Base-by-base conservation (phyloP, 495 filamentous ascomycete species). In the Podospora pseudoanserina region DNA sequence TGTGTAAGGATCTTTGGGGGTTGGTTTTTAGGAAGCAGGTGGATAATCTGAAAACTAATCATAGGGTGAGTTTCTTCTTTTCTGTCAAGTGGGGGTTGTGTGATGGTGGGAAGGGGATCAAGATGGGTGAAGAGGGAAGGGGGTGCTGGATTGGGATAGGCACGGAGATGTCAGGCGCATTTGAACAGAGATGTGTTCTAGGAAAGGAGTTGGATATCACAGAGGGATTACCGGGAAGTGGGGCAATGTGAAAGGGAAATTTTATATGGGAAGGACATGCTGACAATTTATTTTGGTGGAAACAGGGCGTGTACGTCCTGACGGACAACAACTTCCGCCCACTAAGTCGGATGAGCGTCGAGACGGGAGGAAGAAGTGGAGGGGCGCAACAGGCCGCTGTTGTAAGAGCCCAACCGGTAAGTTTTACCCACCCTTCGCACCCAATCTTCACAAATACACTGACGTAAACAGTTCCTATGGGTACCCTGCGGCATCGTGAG, bases 21-120 rank as follows among this genome's bases (percentile, higher is more conserved):
- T 84, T 97, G 55, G 85, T 97, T 39, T 99, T 97, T 79, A 84
- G 92, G 77, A 99, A 99, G 79, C 95, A 97, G 79, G 89, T 98
- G 72, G 95, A 99, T 77, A 98, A 98, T 80, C 82, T 99, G 56
- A 99, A 98, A 82, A 99, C 95, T 16, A 99, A 99, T 77, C 95
- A 99, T 76, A 86, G 95, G 73, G 91, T 92, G 83, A 19, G 82
- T 26, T 32, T 65, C 39, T 58, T 66, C 7, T 63, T 63, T 3
- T 13, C 16, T 13, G 61, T 15, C 11, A 57, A 16, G 0, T 3
- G 20, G 6, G 4, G 18, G 55, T 16, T 16, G 4, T 56, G n/a
- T 4, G 49, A 3, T 26, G 30, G 9, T 30, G 18, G 55, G 23
- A 26, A 20, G 55, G 15, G 13, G 34, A 11, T 23, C 20, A 23